Conservation (phyloP, 2,329 filamentous ascomycete genomes). For the Phaeosphaeriaceae sp. region DNA sequence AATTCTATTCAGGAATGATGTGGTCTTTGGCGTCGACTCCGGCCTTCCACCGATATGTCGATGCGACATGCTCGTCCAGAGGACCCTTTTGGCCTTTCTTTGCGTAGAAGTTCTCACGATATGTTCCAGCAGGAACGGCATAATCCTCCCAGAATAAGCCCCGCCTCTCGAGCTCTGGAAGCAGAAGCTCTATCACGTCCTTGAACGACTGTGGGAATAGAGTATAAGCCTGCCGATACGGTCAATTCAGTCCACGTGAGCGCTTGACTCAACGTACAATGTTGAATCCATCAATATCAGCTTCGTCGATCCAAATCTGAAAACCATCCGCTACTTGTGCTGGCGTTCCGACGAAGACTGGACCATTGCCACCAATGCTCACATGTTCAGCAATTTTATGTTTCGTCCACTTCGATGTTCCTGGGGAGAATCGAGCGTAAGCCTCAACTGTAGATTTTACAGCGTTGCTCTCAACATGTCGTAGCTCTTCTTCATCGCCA, state of each 20-base stretch:
- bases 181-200: slow-evolving; percentile 68
- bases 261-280: slow-evolving; percentile 58
- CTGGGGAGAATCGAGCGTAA: slow-evolving; percentile 63
- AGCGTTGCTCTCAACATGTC: slow-evolving; percentile 66
- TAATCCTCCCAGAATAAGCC: slow-evolving; percentile 64
- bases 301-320: slow-evolving; percentile 70
- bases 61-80: slow-evolving; percentile 59
- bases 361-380: slow-evolving; percentile 70
- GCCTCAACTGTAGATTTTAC: slow-evolving; percentile 64
- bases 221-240: slow-evolving; percentile 59
- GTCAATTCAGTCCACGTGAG: not conserved
- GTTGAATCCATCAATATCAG: slow-evolving; percentile 78
- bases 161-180: slow-evolving; percentile 67
- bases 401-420: slow-evolving; percentile 73
- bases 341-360: slow-evolving; percentile 69
- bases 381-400: slow-evolving; percentile 71
- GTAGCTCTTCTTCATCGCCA: slow-evolving; percentile 67
- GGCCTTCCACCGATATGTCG: slow-evolving; percentile 53
- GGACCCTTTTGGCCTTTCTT: slow-evolving; percentile 59
- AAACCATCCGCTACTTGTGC: slow-evolving; percentile 70
- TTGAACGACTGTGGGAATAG: slow-evolving; percentile 72
- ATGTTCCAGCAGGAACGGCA: slow-evolving; percentile 63
- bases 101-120: slow-evolving; percentile 66
- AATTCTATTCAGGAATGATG: slow-evolving; percentile 16
- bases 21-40: slow-evolving; percentile 41